Conservation (phyloP, 2,329 filamentous ascomycete genomes). For the Arthroderma sp. region DNA sequence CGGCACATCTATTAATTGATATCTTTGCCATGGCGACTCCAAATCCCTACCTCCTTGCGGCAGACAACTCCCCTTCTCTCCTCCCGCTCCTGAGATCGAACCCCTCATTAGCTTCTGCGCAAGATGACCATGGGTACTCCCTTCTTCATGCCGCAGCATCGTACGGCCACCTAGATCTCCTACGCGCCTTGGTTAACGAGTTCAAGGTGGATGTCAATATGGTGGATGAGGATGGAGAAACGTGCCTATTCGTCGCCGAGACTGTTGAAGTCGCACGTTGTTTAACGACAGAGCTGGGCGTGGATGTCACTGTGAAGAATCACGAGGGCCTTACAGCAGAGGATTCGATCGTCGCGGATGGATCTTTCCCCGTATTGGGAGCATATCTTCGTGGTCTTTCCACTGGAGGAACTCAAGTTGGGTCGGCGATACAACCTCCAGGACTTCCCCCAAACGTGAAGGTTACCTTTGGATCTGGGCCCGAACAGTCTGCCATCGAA, state of each 20-base stretch:
- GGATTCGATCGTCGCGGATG: constrained; percentile 68
- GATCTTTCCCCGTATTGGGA: constrained; percentile 61
- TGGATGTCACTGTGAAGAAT: constrained; percentile 53
- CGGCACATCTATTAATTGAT: too few species aligned
- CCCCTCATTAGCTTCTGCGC: constrained; percentile 60
- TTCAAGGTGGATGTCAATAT: constrained; percentile 69
- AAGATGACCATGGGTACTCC: constrained; percentile 89
- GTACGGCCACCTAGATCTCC: constrained; percentile 73
- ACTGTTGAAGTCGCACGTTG: constrained; percentile 62
- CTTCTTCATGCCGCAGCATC: constrained; percentile 85
- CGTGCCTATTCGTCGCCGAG: constrained; percentile 87
- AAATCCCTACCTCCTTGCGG: constrained; percentile 63
- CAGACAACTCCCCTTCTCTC: constrained; percentile 64
- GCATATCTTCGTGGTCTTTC: constrained; percentile 48
- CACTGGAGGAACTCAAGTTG: constrained; percentile 16
- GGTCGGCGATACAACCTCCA: constrained; percentile 33
- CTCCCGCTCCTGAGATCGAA: constrained; percentile 60
- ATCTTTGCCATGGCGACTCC: constrained; percentile 22
- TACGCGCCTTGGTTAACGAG: constrained; percentile 60
- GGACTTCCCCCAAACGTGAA: constrained; percentile 62
- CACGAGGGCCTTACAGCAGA: constrained; percentile 64
- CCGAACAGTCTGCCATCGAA: constrained; percentile 41
- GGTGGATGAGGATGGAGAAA: constrained; percentile 82
- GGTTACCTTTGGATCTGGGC: constrained; percentile 64
- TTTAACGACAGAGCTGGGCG: constrained; percentile 69